Base-by-base conservation (phyloP, 2,329 filamentous ascomycete genomes). In the Colletotrichum theobromicola region DNA sequence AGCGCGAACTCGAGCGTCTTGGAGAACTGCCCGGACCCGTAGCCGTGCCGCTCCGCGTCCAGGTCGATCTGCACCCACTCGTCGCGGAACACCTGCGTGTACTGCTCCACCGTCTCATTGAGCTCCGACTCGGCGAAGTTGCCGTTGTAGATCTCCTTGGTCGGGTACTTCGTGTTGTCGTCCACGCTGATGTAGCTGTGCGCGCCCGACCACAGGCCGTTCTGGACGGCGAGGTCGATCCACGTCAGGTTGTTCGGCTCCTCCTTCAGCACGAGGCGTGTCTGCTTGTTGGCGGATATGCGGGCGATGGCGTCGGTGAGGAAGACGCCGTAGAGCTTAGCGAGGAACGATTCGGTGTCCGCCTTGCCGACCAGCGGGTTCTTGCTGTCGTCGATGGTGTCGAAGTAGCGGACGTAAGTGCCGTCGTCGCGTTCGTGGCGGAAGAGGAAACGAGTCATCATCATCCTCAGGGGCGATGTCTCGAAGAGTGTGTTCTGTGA, bases 1-100 rank as follows among this genome's bases (percentile, higher is more conserved):
- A 69, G 58, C 8, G 67, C 67, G 30, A 69, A 69, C n/a, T 50
- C n/a, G n/a, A 69, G 30, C 37, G 67, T 69, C 35, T 62, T 63
- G 26, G 55, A 63, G 26, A 15, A 34, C 37, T 69, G 67, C 2
- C 67, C 67, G 2, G 67, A 62, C 32, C 67, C 67, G 57, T 62
- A 69, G 35, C 67, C 67, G 67, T 69, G 46, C 18, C 67, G 55
- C 58, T 60, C 35, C 7, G 67, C 55, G 18, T 62, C 28, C 10
- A 69, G 46, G 24, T 62, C 67, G 30, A 69, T 46, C 30, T 60
- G 34, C 24, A 69, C 21, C 16, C 24, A 50, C 8, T 58, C n/a
- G 10, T 55, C 32, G n/a, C 55, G 55, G 34, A 69, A 32, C n/a
- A 13, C 6, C 34, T 63, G 26, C 16, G 8, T 50, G 24, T n/a